A percentile compares a stretch with the other conserved stretches of the same genome.
Evolutionary conservation across 108 stramenopile genomes (phyloP).

Genomic region (Ochromonas danica): DNA sequence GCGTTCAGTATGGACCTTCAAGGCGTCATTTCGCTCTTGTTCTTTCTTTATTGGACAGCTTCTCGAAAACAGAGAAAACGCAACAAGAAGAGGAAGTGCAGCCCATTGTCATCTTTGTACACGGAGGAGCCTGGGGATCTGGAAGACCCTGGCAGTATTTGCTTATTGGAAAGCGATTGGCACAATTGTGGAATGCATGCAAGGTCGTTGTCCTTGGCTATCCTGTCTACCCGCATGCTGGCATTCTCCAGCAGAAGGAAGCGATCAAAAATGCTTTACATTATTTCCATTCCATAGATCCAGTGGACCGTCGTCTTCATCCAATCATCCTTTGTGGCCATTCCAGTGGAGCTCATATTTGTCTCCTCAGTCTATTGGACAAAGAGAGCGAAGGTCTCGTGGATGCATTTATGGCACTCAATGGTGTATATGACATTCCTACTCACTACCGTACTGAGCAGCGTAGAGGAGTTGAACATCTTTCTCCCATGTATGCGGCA

Average conservation of each 20-base stretch:
- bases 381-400: neutral
- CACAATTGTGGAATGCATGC: neutral
- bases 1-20: too few species aligned
- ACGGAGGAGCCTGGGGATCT: neutral
- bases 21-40: too few species aligned
- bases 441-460: neutral
- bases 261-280: neutral
- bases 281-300: neutral
- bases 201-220: neutral
- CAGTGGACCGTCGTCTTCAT: neutral
- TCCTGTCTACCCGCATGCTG: neutral
- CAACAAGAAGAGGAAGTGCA: neutral
- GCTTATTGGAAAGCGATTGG: neutral
- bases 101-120: neutral
- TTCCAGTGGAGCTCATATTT: neutral
- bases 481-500: neutral
- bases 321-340: neutral
- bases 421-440: neutral
- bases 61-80: too few species aligned
- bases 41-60: too few species aligned
- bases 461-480: neutral
- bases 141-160: neutral
- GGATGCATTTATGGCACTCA: neutral
- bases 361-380: neutral
- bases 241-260: neutral